Evolutionary conservation across 2,329 filamentous ascomycete genomes (phyloP), one percentile per base, ranked within the genome.

Genomic region (Cladorrhinum sp.): DNA sequence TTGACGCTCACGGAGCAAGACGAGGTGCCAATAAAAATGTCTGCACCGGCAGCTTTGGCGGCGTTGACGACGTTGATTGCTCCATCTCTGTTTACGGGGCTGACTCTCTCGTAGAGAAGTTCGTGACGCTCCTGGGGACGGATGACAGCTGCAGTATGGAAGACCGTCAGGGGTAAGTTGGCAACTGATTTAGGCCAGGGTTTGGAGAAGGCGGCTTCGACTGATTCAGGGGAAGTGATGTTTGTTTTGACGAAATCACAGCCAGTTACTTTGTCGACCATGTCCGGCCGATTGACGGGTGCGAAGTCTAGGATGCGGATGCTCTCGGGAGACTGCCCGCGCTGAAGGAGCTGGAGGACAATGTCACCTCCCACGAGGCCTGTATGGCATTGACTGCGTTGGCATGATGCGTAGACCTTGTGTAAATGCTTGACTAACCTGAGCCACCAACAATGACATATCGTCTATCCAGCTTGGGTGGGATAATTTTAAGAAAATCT

Each of bases 341-440:
- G 80, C 20, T 76, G 75, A 9, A 85, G 73, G 8, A 86, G 78
- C 62, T 84, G 80, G 8, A 79, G 72, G 10, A 83, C 79, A 33
- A 86, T 80, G 69, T 79, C 80, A 30, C 81, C 78, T 2, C 83
- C 83, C 2, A 86, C 80, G 30, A 85, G 77, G 4, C 82, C 82
- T 82, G 18, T 28, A 28, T n/a, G 30, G 36, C 18, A n/a, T 24
- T n/a, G n/a, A n/a, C 12, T 14, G 39, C 3, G 52, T 64, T 9
- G 64, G 61, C 49, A 36, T 52, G 26, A 46, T 58, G 39, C 28
- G 49, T 9, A 30, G 10, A 12, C 24, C 23, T 23, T 23, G 14
- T 20, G 59, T 21, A 21, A 20, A 30, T 51, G 53, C 9, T 14
- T 50, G 20, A 71, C 75, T 68, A 57, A 78, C 77, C 78, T n/a